Evolutionary conservation across 2,329 filamentous ascomycete genomes (phyloP), one percentile per base, ranked within the genome.

Genomic region (Geosmithia putterillii): DNA sequence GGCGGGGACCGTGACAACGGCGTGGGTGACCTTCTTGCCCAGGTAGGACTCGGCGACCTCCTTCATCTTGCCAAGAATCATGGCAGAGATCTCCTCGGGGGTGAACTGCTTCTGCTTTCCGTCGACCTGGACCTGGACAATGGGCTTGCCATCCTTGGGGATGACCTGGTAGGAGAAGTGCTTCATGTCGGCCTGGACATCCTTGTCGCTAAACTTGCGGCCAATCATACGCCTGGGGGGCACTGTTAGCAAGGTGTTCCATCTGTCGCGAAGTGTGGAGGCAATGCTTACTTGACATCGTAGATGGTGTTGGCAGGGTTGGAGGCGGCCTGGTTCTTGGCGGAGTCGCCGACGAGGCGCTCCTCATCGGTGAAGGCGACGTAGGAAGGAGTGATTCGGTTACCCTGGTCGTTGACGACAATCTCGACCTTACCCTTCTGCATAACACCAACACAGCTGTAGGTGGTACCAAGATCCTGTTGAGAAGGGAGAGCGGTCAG

Each of bases 331-430:
- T 94, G 88, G 72, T 94, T 94, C 82, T 95, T 95, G 58, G 88
- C 88, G 58, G 92, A 87, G 67, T 98, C 92, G 76, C 92, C 92
- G 54, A 98, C 88, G 53, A 98, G 76, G 62, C 92, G 83, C 70
- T 96, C 92, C 51, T 95, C 88, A 57, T 96, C 89, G 66, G 88
- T 96, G 67, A 94, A 95, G 59, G 87, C 88, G 62, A 95, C 88
- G 68, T 92, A 95, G 51, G 87, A 94, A 44, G 88, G 88, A 56
- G 88, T 94, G 55, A 94, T 94, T 73, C 87, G 85, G 79, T 94
- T 88, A 74, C 87, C 87, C 74, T 94, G 88, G 69, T 95, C 87
- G 74, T 95, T 95, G 69, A 86, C 86, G 56, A 95, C 76, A 70
- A 95, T 95, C 61, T 95, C 87, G 55, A 95, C 87, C 69, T 90